Conservation (phyloP, 2,329 filamentous ascomycete species). For the Sarocladium strictum region DNA sequence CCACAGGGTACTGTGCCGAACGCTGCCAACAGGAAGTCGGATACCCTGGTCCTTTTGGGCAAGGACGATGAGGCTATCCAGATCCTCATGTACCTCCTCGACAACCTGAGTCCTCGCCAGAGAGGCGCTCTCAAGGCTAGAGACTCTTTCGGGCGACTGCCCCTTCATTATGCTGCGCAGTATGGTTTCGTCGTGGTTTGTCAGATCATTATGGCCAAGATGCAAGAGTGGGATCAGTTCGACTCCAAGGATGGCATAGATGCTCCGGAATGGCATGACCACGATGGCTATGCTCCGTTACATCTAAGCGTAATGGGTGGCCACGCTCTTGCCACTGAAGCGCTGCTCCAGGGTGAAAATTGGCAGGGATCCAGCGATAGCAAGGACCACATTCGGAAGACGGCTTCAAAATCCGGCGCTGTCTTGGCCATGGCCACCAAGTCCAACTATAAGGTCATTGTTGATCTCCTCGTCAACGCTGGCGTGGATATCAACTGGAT, state of each 20-base stretch:
- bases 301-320: constrained; percentile 90
- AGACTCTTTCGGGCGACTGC: constrained; percentile 77
- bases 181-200: constrained; percentile 92
- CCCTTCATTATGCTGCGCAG: constrained; percentile 89
- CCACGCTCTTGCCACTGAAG: constrained; percentile 78
- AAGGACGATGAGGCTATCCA: constrained; percentile 72
- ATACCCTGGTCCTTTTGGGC: constrained; percentile 54
- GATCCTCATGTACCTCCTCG: constrained; percentile 57
- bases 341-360: constrained; percentile 73
- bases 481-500: constrained; percentile 92
- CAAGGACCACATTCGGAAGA: constrained; percentile 59
- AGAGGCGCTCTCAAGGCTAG: constrained; percentile 58
- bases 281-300: constrained; percentile 82
- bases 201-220: constrained; percentile 76
- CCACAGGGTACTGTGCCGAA: constrained; percentile 69
- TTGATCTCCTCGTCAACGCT: constrained; percentile 80
- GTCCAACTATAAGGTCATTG: constrained; percentile 77
- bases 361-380: constrained; percentile 61
- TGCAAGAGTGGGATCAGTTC: constrained; percentile 87
- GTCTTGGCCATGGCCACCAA: constrained; percentile 84
- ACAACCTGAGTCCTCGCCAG: constrained; percentile 63
- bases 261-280: constrained; percentile 82
- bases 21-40: constrained; percentile 55
- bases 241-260: constrained; percentile 82
- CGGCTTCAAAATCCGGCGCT: constrained; percentile 77